Evolutionary conservation across 1,284 basidiomycete species (phyloP).

Genomic region (Cutaneotrichosporon dermatis): DNA sequence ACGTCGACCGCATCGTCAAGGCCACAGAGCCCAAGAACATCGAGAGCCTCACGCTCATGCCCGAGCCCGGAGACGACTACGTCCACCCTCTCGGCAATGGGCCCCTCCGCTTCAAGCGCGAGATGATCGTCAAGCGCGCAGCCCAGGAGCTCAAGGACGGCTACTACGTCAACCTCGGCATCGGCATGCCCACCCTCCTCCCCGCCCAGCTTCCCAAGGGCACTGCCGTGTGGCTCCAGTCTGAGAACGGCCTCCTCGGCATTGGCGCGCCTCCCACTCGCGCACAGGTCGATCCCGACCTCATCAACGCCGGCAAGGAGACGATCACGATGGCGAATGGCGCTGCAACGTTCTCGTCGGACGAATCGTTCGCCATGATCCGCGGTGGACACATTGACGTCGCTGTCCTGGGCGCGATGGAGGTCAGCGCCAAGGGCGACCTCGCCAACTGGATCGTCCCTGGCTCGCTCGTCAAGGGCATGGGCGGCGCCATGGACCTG

Average conservation of each 20-base stretch:
- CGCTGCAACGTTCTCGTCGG: slow-evolving; percentile 82
- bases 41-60: slow-evolving; percentile 66
- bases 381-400: slow-evolving; percentile 90
- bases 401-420: slow-evolving; percentile 74
- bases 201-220: slow-evolving; percentile 70
- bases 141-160: slow-evolving; percentile 85
- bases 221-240: slow-evolving; percentile 79
- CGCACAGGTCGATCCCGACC: slow-evolving; percentile 74
- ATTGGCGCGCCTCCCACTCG: slow-evolving; percentile 87
- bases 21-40: slow-evolving; percentile 69
- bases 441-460: slow-evolving; percentile 97
- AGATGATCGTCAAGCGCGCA: slow-evolving; percentile 67
- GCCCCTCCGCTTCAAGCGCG: slow-evolving; percentile 53
- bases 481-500: slow-evolving; percentile 80
- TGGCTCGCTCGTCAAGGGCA: slow-evolving; percentile 79
- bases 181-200: slow-evolving; percentile 85
- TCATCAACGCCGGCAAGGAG: slow-evolving; percentile 91
- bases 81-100: slow-evolving; percentile 52
- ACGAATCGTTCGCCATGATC: slow-evolving; percentile 91
- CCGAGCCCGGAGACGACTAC: slow-evolving; percentile 46
- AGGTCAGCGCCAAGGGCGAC: slow-evolving; percentile 83
- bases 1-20: slow-evolving; percentile 75
- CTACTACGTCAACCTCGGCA: slow-evolving; percentile 66
- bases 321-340: slow-evolving; percentile 83
- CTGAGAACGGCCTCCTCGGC: slow-evolving; percentile 86